Evolutionary conservation across 2,329 filamentous ascomycete species (phyloP).

Genomic region (Xylariaceae sp.): DNA sequence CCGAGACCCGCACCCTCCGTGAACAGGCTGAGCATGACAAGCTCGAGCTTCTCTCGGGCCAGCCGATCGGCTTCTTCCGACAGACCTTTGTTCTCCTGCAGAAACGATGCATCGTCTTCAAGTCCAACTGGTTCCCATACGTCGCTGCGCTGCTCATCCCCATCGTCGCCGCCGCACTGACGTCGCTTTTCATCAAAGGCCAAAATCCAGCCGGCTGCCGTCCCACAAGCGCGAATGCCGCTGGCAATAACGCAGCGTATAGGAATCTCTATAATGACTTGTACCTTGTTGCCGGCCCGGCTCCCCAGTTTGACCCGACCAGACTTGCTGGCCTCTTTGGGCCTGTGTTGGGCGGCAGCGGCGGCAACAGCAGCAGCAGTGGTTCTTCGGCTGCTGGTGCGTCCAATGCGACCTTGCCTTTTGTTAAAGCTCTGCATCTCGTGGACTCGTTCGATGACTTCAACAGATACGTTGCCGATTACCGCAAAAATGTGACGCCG

Average conservation of each 20-base stretch:
- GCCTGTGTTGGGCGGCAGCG: slow-evolving; percentile 34
- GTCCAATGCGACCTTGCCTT: slow-evolving; percentile 14
- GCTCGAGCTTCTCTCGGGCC: slow-evolving; percentile 61
- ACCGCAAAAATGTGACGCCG: slow-evolving; percentile 64
- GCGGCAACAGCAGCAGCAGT: slow-evolving; percentile 11
- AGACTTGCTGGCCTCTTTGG: slow-evolving; percentile 32
- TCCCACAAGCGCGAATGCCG: slow-evolving; percentile 29
- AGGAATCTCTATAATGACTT: slow-evolving; percentile 31
- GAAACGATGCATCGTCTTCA: slow-evolving; percentile 73
- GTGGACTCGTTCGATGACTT: slow-evolving; percentile 66
- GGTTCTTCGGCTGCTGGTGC: slow-evolving; percentile 2
- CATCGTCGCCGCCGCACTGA: slow-evolving; percentile 71
- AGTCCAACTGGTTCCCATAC: slow-evolving; percentile 73
- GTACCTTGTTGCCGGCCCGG: slow-evolving; percentile 40
- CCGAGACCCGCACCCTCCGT: slow-evolving; percentile 16
- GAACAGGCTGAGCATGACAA: slow-evolving; percentile 31
- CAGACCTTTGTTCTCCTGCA: slow-evolving; percentile 71
- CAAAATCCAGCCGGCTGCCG: slow-evolving; percentile 25
- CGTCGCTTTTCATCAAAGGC: slow-evolving; percentile 65
- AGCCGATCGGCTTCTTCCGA: slow-evolving; percentile 59
- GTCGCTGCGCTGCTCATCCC: slow-evolving; percentile 70
- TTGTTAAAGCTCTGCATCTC: slow-evolving; percentile 38
- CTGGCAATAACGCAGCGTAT: slow-evolving; percentile 34
- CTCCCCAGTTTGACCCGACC: slow-evolving; percentile 33
- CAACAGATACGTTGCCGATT: slow-evolving; percentile 54